Base-by-base conservation (phyloP, 495 filamentous ascomycete species). In the Lichina pygmaea region DNA sequence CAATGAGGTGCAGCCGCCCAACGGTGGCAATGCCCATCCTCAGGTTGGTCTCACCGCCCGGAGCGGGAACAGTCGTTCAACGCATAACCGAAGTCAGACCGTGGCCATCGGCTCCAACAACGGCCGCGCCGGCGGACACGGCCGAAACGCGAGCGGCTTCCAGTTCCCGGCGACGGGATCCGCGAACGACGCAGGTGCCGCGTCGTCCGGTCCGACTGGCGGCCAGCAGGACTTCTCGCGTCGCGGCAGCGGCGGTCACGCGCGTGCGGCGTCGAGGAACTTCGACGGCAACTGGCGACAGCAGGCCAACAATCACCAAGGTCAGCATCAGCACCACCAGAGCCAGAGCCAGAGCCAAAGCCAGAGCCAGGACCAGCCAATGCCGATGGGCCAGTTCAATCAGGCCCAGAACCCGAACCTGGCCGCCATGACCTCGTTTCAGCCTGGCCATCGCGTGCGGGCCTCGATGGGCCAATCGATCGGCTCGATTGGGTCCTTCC, bases 241-340 rank as follows among this genome's bases (percentile, higher is more conserved):
- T 47, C 77, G 82, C 46, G 70, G 71, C 46, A 76, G 77, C 50
- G 60, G 69, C 34, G 70, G 75, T 46, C 89, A 97, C 58, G 75
- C 70, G 52, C 72, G 91, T 44, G 77, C 75, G 8, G 68, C 65
- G 7, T 97, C 89, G 12, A 70, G 89, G 33, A 97, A 95, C 56
- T 97, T 95, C 59, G 91, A 97, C 50, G 73, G 84, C 50, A 95
- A 97, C 60, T 97, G 89, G 89, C 77, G 89, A 52, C 86, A 89
- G 57, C 89, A 81, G 49, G 75, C 73, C 55, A 78, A 78, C 53
- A 66, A 62, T 39, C 70, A 73, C 47, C 36, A 11, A 39, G 11
- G 11, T 11, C 36, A 73, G 49, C 63, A 62, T 24, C 67, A 67
- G 40, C 49, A 70, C 47, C 66, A 67, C 49, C 66, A 24, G 24